A percentile compares a stretch with the other conserved stretches of the same genome.
Evolutionary conservation across 2,329 filamentous ascomycete species (phyloP).

Genomic region (Rhexocercosporidium sp.): DNA sequence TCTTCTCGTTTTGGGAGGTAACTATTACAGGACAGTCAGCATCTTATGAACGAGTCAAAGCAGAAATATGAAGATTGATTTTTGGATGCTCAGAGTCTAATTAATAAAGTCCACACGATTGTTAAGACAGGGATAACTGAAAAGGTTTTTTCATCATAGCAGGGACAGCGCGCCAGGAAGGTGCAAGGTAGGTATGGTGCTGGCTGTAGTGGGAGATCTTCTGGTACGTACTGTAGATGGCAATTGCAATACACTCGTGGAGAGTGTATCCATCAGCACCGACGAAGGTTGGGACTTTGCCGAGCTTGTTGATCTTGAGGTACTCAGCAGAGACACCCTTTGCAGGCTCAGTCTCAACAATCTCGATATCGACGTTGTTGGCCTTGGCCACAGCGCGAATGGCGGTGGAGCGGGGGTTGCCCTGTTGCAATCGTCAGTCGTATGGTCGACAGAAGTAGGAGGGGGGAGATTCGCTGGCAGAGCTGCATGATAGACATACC

Average conservation of each 20-base stretch:
- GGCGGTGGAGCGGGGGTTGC: slow-evolving; percentile 86
- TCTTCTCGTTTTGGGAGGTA: slow-evolving; percentile 99
- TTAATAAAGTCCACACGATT: slow-evolving; percentile 78
- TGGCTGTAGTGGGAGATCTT: slow-evolving; percentile 12
- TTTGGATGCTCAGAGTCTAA: slow-evolving; percentile 77
- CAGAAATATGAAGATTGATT: slow-evolving; percentile 14
- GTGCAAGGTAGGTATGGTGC: not conserved
- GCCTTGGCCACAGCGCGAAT: slow-evolving; percentile 96
- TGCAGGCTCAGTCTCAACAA: slow-evolving; percentile 72
- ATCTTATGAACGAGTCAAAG: not conserved
- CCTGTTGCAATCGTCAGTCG: slow-evolving; percentile 55
- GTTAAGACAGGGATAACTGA: slow-evolving; percentile 99
- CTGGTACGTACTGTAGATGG: slow-evolving; percentile 89
- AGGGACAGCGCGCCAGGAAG: slow-evolving; percentile 13
- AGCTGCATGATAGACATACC: slow-evolving; percentile 56
- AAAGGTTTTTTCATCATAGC: slow-evolving; percentile 59
- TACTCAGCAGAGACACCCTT: slow-evolving; percentile 76
- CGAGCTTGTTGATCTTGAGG: slow-evolving; percentile 82
- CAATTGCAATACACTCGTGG: slow-evolving; percentile 90
- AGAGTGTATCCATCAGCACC: slow-evolving; percentile 90
- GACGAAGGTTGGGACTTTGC: slow-evolving; percentile 92
- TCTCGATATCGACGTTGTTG: slow-evolving; percentile 91
- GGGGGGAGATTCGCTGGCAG: not conserved
- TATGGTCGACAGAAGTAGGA: not conserved
- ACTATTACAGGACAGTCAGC: slow-evolving; percentile 65